phyloP scores from a whole-genome alignment of 441 rosid species.

The Aleurites moluccanus region DNA sequence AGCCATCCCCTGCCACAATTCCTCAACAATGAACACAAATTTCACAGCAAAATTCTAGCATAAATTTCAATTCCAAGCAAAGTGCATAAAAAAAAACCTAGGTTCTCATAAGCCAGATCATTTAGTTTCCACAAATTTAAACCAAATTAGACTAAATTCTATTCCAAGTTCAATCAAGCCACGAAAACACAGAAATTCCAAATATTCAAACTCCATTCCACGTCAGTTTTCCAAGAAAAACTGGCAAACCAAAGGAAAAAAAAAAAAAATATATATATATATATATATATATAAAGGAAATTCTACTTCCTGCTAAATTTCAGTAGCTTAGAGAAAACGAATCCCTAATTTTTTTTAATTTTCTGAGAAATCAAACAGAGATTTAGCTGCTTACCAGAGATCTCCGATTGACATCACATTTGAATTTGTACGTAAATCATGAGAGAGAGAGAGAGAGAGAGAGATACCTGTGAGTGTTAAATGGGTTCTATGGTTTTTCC shows the following conservation, averaged over 20 bases:
- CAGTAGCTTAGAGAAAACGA: not conserved
- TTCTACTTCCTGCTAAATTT: not conserved
- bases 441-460: constrained; percentile 5
- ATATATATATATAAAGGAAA: not conserved
- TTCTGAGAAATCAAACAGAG: not conserved
- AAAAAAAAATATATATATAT: too few relatives aligned
- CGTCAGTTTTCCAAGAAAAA: not conserved
- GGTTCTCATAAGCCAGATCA: not conserved
- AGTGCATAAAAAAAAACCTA: not conserved
- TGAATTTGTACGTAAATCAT: not conserved
- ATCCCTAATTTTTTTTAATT: not conserved
- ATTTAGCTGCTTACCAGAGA: too few relatives aligned
- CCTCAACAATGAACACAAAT: not conserved
- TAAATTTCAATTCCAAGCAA: not conserved
- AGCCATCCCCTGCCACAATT: not conserved
- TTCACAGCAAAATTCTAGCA: not conserved
- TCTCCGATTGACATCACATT: not conserved
- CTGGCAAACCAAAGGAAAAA: not conserved
- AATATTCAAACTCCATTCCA: not conserved
- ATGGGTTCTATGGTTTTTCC: constrained; percentile 1
- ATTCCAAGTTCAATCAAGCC: not conserved
- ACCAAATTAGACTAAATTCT: not conserved
- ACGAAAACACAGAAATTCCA: not conserved
- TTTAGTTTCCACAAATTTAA: not conserved
- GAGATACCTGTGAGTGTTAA: not conserved